Percentiles rank a stretch among this genome's conserved stretches.
These are phyloP conservation scores for Brachypodium distachyon DNA, from an alignment of 202 grass and related monocot genomes.

Conservation along the genomic window DNA sequence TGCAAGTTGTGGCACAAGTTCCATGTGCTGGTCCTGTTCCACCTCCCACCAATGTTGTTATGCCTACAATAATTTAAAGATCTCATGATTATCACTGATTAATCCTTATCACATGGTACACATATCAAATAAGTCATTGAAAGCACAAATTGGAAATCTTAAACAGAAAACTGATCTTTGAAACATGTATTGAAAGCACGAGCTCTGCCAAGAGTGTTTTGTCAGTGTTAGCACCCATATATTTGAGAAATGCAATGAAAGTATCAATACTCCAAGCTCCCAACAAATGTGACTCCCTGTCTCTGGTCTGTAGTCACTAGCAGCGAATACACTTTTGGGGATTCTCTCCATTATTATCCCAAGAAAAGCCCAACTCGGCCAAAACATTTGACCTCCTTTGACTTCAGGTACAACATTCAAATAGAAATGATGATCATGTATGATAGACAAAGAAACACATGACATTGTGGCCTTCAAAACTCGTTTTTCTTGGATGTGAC, in stretches of 20 bases:
- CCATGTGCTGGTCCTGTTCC: conserved; percentile 98
- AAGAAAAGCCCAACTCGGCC: background rate
- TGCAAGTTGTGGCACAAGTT: conserved; percentile 97
- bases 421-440: background rate
- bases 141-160: background rate
- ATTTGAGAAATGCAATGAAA: background rate
- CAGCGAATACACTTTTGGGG: background rate
- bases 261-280: background rate
- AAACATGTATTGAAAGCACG: background rate
- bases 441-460: background rate
- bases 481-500: background rate
- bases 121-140: background rate
- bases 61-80: conserved; percentile 44
- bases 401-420: background rate
- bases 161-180: background rate
- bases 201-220: background rate
- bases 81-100: conserved; percentile 1
- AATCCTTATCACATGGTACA: background rate
- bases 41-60: conserved; percentile 93
- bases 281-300: background rate
- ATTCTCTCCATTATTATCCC: background rate
- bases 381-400: background rate
- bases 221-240: background rate
- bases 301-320: background rate
- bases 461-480: background rate